These are phyloP conservation scores for Linnemannia zychae DNA, from an alignment of 192 early-diverging fungal genomes.

Conservation along the genomic window DNA sequence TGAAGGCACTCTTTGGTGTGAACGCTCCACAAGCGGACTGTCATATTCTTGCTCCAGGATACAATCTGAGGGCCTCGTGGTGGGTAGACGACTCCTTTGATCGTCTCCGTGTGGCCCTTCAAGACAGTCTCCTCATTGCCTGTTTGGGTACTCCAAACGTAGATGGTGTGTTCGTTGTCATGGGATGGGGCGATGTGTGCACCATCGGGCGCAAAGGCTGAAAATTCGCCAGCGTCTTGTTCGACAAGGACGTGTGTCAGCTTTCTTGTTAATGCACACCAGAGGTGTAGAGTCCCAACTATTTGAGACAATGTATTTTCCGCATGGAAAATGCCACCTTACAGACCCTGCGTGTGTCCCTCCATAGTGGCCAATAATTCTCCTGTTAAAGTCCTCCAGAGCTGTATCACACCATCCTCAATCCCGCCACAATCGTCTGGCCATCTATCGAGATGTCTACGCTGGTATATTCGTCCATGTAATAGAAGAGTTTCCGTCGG, in stretches of 20 bases:
- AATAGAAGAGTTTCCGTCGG: background rate
- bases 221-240: background rate
- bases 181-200: background rate
- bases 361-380: background rate
- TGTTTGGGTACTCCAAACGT: background rate
- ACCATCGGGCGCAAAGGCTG: background rate
- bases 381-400: background rate
- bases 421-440: background rate
- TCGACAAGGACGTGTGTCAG: background rate
- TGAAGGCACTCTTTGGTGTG: background rate
- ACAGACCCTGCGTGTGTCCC: background rate
- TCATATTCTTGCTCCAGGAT: background rate
- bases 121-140: background rate
- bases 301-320: background rate
- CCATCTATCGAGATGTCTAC: background rate
- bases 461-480: background rate
- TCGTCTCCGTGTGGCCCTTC: background rate
- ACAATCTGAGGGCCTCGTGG: background rate
- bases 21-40: background rate
- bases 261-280: background rate
- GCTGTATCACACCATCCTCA: background rate
- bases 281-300: background rate
- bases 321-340: background rate
- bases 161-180: background rate
- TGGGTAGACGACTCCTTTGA: background rate